phyloP scores from a whole-genome alignment of 441 rosid species.

The Pelargonium fulgidum region DNA sequence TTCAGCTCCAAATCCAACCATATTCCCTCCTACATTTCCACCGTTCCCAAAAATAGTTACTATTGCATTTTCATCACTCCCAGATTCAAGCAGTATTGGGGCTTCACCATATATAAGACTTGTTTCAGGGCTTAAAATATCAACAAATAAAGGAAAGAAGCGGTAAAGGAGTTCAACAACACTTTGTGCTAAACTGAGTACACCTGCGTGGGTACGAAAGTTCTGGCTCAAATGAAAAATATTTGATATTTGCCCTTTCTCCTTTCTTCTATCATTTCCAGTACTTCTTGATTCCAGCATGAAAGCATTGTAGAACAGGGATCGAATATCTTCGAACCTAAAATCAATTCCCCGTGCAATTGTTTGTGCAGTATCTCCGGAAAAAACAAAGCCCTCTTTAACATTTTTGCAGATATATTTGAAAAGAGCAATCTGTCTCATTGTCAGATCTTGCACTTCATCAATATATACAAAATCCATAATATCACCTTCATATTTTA shows the following conservation, averaged over 20 bases:
- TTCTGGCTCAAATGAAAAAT: conserved; percentile 43
- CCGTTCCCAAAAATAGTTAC: conserved; percentile 33
- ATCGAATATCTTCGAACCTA: conserved; percentile 30
- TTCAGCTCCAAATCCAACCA: conserved; percentile 49
- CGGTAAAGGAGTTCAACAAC: conserved; percentile 41
- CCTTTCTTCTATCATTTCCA: conserved; percentile 18
- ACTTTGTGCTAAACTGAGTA: conserved; percentile 49
- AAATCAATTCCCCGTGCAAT: conserved; percentile 35
- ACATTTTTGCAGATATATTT: conserved; percentile 39
- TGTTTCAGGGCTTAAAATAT: conserved; percentile 35
- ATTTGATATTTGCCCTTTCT: conserved; percentile 38
- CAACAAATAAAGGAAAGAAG: conserved; percentile 35
- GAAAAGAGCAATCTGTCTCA: conserved; percentile 47
- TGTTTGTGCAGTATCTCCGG: conserved; percentile 51
- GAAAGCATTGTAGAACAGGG: conserved; percentile 36
- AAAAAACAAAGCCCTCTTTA: conserved; percentile 43
- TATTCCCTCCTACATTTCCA: conserved; percentile 13
- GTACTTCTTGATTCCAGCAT: conserved; percentile 23
- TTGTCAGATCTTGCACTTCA: conserved; percentile 64
- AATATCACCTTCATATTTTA: conserved; percentile 22
- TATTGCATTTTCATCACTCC: conserved; percentile 31
- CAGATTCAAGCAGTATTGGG: conserved; percentile 38
- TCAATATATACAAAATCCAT: conserved; percentile 52
- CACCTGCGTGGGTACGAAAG: conserved; percentile 51
- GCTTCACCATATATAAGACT: conserved; percentile 43